phyloP scores from a whole-genome alignment of 108 stramenopile genomes.

The Skeletonema marinoi region DNA sequence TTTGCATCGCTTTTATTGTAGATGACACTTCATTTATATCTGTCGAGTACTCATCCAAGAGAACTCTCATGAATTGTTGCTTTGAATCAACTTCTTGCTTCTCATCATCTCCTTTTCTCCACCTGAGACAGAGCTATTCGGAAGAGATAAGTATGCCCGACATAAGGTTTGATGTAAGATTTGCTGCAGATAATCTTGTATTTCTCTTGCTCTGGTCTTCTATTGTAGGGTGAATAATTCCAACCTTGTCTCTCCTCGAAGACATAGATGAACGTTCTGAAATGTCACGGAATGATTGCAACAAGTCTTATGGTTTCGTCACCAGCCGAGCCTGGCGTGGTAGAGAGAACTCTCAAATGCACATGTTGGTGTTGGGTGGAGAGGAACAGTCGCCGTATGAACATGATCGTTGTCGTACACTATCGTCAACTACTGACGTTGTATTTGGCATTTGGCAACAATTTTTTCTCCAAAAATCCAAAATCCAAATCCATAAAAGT shows the following conservation, averaged over 20 bases:
- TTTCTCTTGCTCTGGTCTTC: background rate
- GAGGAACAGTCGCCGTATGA: background rate
- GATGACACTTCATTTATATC: constrained; percentile 12
- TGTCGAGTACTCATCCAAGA: constrained; percentile 16
- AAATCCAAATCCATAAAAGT: no score
- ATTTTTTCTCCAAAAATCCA: no score
- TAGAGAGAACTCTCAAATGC: background rate
- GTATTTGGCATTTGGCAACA: no score
- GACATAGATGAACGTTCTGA: background rate
- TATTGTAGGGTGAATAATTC: background rate
- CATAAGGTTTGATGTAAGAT: constrained; percentile 43
- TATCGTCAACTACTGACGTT: no score
- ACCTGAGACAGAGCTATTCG: constrained; percentile 20
- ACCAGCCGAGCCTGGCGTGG: background rate
- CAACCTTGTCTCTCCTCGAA: background rate
- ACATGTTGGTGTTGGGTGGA: background rate
- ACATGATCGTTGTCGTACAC: background rate
- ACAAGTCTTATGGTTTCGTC: background rate
- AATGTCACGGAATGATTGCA: background rate
- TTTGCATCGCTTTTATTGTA: constrained; percentile 10
- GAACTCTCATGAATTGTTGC: constrained; percentile 23
- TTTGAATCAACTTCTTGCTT: constrained; percentile 7
- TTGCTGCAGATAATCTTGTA: constrained; percentile 21
- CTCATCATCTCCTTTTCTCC: background rate
- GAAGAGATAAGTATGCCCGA: constrained; percentile 27